Percentiles rank a stretch among this genome's conserved stretches.
Evolutionary conservation across 2,329 filamentous ascomycete genomes (phyloP).

Genomic region (Thielaviopsis musarum): DNA sequence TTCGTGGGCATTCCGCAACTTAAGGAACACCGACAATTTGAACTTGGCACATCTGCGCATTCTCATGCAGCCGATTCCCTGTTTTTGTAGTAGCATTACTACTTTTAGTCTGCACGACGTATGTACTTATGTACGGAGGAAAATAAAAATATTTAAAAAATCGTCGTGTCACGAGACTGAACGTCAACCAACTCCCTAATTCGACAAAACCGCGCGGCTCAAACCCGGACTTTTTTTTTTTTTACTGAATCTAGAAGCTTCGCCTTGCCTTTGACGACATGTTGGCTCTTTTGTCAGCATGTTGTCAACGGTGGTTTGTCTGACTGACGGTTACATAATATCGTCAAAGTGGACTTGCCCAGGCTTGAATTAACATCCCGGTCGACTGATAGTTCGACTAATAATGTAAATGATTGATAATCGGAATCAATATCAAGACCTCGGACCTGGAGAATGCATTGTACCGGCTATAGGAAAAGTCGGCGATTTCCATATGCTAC

Average conservation of each 20-base stretch:
- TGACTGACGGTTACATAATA: constrained; percentile 6
- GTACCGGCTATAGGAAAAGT: too few relatives aligned
- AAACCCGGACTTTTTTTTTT: not conserved
- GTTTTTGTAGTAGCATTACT: not conserved
- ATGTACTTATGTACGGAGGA: not conserved
- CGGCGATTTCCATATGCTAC: too few relatives aligned
- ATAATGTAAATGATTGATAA: too few relatives aligned
- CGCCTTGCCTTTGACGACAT: not conserved
- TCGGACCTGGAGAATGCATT: too few relatives aligned
- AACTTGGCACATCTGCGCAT: too few relatives aligned
- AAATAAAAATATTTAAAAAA: not conserved
- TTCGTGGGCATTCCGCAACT: not conserved
- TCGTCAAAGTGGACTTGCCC: not conserved
- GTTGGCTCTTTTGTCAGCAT: constrained; percentile 2
- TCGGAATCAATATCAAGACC: too few relatives aligned
- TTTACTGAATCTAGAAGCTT: not conserved
- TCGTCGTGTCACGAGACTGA: not conserved
- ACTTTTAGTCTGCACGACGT: not conserved
- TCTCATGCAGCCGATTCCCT: not conserved
- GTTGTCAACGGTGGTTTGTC: not conserved
- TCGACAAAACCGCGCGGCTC: not conserved
- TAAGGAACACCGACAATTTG: too few relatives aligned
- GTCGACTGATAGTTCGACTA: too few relatives aligned
- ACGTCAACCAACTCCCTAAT: not conserved
- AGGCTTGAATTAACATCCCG: too few relatives aligned